Conservation (phyloP, 192 early-diverging fungal genomes). For the Neocallimastix lanati region DNA sequence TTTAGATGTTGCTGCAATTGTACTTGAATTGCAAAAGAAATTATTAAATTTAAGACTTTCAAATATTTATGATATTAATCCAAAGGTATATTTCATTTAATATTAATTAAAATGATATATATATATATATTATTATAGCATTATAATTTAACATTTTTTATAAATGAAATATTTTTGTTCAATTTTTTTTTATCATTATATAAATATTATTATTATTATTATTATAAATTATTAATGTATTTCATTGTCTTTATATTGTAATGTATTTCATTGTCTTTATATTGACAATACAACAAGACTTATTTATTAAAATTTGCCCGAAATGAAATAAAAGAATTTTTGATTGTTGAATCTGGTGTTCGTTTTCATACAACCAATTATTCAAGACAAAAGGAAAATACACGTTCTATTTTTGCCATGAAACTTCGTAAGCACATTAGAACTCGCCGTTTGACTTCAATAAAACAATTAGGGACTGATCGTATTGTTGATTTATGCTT, state of each 20-base stretch:
- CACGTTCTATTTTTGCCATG: conserved; percentile 69
- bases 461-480: conserved; percentile 77
- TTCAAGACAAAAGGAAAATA: conserved; percentile 65
- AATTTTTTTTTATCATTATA: no score
- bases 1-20: conserved; percentile 69
- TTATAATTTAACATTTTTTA: no score
- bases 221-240: no score
- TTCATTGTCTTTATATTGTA: no score
- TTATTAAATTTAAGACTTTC: conserved; percentile 73
- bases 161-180: no score
- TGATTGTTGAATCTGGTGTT: conserved; percentile 83
- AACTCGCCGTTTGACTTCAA: conserved; percentile 51
- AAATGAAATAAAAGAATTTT: conserved; percentile 70
- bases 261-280: no score
- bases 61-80: conserved; percentile 89
- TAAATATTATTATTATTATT: no score
- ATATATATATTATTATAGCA: no score
- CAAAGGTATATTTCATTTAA: conserved; percentile 13
- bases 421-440: conserved; percentile 89
- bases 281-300: conserved; percentile 22
- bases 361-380: conserved; percentile 83
- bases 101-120: no score
- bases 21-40: conserved; percentile 43
- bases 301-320: conserved; percentile 84
- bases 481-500: conserved; percentile 87